Conservation (phyloP, 2,329 filamentous ascomycete species). For the Teratosphaeria gauchensis region DNA sequence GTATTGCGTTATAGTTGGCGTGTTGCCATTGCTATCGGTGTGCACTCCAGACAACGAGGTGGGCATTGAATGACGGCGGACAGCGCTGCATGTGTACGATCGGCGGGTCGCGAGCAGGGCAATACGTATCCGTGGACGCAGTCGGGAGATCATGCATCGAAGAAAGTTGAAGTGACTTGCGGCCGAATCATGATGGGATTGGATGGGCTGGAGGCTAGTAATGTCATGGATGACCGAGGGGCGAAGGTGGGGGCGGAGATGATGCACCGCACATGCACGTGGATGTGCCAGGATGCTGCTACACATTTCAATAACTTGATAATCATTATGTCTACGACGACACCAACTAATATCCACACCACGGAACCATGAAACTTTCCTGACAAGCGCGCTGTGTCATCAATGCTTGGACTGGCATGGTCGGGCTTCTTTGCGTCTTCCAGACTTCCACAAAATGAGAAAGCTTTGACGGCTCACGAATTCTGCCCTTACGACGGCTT, state of each 20-base stretch:
- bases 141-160: neutral
- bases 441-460: too few relatives aligned
- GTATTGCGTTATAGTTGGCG: slow-evolving; percentile 5
- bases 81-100: slow-evolving; percentile 2
- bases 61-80: slow-evolving; percentile 4
- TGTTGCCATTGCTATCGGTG: slow-evolving; percentile 6
- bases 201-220: neutral
- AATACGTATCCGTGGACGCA: neutral
- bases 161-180: neutral
- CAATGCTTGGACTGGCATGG: too few relatives aligned
- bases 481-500: too few relatives aligned
- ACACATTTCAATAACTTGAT: neutral
- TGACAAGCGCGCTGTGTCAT: too few relatives aligned
- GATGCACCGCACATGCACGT: neutral
- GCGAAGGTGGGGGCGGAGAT: neutral
- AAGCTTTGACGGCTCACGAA: too few relatives aligned
- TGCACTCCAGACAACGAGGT: slow-evolving; percentile 4
- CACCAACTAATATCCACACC: neutral
- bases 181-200: neutral
- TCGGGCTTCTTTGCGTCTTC: too few relatives aligned
- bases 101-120: neutral
- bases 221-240: neutral
- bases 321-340: neutral
- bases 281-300: neutral
- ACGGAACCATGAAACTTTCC: too few relatives aligned